phyloP scores from a whole-genome alignment of 2,329 filamentous ascomycete genomes.

The Trichoderma gracile region DNA sequence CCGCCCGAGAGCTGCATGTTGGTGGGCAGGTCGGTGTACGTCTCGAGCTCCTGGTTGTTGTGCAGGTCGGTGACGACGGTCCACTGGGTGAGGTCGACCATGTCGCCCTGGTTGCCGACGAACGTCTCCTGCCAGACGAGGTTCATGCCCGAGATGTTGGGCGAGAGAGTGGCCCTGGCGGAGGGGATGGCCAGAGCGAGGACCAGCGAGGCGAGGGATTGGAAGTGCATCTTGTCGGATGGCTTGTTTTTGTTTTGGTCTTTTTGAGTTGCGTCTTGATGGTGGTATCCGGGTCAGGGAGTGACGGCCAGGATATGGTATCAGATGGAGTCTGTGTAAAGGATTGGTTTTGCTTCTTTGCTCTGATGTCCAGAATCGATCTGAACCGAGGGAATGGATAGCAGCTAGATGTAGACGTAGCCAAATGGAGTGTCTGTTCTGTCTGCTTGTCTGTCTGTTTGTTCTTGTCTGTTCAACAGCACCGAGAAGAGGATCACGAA shows the following conservation, averaged over 20 bases:
- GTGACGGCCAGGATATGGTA: background rate
- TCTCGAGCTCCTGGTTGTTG: conserved; percentile 52
- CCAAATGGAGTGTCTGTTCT: conserved; percentile 14
- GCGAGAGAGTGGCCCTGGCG: conserved; percentile 41
- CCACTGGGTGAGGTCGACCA: conserved; percentile 46
- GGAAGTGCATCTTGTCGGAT: conserved; percentile 32
- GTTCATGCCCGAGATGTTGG: conserved; percentile 44
- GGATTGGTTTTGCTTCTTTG: background rate
- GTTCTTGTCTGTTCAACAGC: conserved; percentile 2
- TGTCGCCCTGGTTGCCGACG: conserved; percentile 41
- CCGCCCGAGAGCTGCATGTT: conserved; percentile 55
- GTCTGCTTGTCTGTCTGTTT: background rate
- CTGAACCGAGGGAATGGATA: conserved; percentile 9
- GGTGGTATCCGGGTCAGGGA: background rate
- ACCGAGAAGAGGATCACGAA: background rate
- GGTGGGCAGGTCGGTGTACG: conserved; percentile 46
- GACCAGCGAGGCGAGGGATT: conserved; percentile 28
- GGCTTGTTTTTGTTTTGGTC: background rate
- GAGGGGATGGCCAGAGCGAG: conserved; percentile 32
- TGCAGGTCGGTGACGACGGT: conserved; percentile 47
- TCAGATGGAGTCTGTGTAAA: background rate
- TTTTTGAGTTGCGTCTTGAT: background rate
- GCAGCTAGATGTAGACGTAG: background rate
- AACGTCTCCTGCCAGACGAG: conserved; percentile 51
- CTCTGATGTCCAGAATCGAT: background rate